Evolutionary conservation across 2,329 filamentous ascomycete species (phyloP).

Genomic region (Remersonia thermophila): DNA sequence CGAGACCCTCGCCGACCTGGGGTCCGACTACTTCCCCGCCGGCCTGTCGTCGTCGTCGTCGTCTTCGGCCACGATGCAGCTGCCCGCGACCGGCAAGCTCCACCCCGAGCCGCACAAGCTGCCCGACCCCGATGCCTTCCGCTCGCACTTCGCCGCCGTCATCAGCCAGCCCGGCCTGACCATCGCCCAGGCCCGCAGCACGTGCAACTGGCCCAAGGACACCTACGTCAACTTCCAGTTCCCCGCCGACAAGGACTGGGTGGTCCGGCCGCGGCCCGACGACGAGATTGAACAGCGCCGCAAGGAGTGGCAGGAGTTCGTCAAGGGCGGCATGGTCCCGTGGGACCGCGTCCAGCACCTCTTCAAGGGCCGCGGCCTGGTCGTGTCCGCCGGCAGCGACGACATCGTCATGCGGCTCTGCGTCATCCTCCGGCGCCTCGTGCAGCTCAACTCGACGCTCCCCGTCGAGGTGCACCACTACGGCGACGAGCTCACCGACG

Average conservation of each 20-base stretch:
- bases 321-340: neutral
- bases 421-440: constrained; percentile 2
- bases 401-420: constrained; percentile 2
- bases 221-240: constrained; percentile 3
- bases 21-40: neutral
- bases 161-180: neutral
- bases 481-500: constrained; percentile 2
- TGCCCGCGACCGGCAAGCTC: neutral
- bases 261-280: neutral
- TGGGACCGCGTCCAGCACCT: constrained; percentile 2
- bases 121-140: constrained; percentile 1
- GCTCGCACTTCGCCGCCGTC: constrained; percentile 1
- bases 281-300: constrained; percentile 1
- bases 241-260: neutral
- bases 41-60: neutral
- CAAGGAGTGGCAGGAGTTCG: neutral
- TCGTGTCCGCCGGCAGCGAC: constrained; percentile 1
- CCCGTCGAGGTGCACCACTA: constrained; percentile 4
- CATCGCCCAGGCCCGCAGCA: constrained; percentile 1
- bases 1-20: neutral
- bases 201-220: constrained; percentile 2
- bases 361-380: neutral
- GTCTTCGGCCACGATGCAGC: neutral
- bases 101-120: constrained; percentile 2
- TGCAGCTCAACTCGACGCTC: neutral